Percentiles rank a stretch among this genome's conserved stretches.
Conservation (phyloP, 208 protist genomes). For the Lotmaria passim region DNA sequence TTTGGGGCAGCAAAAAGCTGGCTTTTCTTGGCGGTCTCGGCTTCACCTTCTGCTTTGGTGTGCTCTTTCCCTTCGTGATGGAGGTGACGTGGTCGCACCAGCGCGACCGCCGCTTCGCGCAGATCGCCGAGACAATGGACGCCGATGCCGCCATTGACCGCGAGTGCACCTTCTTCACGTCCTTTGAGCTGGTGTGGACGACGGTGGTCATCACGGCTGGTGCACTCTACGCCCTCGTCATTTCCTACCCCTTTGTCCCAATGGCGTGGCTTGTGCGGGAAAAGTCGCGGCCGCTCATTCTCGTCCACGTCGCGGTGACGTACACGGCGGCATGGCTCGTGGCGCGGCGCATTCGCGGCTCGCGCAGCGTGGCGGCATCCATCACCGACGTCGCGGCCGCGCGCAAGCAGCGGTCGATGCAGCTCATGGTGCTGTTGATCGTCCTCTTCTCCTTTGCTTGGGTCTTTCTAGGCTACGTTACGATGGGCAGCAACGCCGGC, state of each 20-base stretch:
- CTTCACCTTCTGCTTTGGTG: constrained; percentile 68
- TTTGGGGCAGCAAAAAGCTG: constrained; percentile 60
- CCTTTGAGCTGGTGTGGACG: constrained; percentile 55
- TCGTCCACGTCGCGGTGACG: constrained; percentile 35
- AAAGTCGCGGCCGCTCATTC: constrained; percentile 43
- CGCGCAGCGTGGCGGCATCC: constrained; percentile 14
- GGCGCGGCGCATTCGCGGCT: constrained; percentile 37
- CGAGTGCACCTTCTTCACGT: constrained; percentile 40
- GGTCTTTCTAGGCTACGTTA: constrained; percentile 45
- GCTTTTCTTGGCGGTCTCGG: constrained; percentile 64
- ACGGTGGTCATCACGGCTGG: constrained; percentile 19
- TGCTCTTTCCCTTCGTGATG: constrained; percentile 66
- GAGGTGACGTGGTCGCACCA: constrained; percentile 62
- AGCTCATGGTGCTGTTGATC: constrained; percentile 53
- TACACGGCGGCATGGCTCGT: constrained; percentile 33
- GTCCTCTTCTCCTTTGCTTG: constrained; percentile 42
- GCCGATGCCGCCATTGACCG: constrained; percentile 26
- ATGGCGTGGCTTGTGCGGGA: constrained; percentile 74
- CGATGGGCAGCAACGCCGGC: constrained; percentile 40
- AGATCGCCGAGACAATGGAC: constrained; percentile 21
- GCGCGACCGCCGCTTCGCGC: constrained; percentile 45
- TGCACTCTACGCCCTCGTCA: constrained; percentile 56
- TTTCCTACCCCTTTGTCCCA: constrained; percentile 82
- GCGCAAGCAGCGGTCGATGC: constrained; percentile 61
- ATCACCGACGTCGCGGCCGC: constrained; percentile 31